A percentile compares a stretch with the other conserved stretches of the same genome.
phyloP scores from a whole-genome alignment of 352 stramenopile genomes.

The Globisporangium emineosum region DNA sequence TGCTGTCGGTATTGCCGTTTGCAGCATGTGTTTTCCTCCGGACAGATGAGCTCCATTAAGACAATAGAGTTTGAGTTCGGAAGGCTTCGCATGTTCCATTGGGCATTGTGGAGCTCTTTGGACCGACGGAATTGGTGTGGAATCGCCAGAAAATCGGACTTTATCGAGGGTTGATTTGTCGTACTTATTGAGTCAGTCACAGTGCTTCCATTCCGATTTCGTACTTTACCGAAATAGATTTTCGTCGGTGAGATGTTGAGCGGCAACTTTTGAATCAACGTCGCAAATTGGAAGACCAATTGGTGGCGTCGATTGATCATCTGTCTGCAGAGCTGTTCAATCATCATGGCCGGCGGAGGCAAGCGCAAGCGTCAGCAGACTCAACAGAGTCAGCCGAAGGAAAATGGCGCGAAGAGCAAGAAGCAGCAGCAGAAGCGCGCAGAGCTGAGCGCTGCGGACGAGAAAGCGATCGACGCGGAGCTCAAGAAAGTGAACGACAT shows the following conservation, averaged over 20 bases:
- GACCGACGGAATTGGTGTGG: background rate
- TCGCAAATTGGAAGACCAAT: background rate
- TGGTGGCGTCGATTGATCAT: conserved; percentile 6
- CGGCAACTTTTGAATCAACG: conserved; percentile 9
- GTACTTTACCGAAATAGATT: background rate
- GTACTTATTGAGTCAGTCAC: background rate
- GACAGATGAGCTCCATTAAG: background rate
- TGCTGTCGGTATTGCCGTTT: background rate
- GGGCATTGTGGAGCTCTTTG: background rate
- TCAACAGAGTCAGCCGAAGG: background rate
- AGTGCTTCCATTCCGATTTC: background rate
- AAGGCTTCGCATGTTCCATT: background rate
- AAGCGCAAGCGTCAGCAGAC: conserved; percentile 20
- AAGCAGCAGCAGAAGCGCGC: conserved; percentile 6
- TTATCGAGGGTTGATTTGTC: background rate
- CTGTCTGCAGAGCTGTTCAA: background rate
- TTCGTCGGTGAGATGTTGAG: too few species aligned
- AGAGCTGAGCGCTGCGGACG: conserved; percentile 6
- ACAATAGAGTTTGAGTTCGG: too few species aligned
- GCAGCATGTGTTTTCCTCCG: background rate
- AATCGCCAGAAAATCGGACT: background rate
- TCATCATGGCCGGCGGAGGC: conserved; percentile 2
- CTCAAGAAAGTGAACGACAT: conserved; percentile 51
- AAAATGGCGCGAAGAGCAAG: conserved; percentile 11
- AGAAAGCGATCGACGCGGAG: conserved; percentile 26